phyloP scores from a whole-genome alignment of 176 grass and related monocot genomes.

The Thalia dealbata region DNA sequence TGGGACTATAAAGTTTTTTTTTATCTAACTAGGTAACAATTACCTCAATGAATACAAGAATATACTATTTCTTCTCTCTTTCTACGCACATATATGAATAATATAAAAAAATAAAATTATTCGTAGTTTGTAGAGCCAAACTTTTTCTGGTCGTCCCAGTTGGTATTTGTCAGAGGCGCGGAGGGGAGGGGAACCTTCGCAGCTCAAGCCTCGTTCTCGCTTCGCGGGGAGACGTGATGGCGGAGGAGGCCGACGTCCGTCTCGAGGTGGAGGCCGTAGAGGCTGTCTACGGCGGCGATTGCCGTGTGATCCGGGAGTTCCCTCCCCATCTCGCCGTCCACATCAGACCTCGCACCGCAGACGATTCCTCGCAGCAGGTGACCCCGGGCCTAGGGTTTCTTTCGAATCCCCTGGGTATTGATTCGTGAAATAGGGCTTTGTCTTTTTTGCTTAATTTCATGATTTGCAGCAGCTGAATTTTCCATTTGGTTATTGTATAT shows the following conservation, averaged over 20 bases:
- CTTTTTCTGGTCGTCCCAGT: too few species aligned
- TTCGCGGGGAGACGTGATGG: conserved; percentile 18
- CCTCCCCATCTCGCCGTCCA: conserved; percentile 73
- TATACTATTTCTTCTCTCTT: too few species aligned
- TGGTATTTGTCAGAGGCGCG: too few species aligned
- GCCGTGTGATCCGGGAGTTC: conserved; percentile 44
- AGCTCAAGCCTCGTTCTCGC: not conserved
- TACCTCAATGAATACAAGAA: too few species aligned
- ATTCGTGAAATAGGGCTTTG: too few species aligned
- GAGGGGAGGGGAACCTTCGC: too few species aligned
- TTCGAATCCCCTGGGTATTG: not conserved
- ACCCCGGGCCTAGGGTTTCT: not conserved
- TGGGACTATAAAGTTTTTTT: too few species aligned
- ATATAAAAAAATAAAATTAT: too few species aligned
- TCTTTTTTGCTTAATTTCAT: not conserved
- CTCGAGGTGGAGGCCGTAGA: conserved; percentile 66
- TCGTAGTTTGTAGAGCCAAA: too few species aligned
- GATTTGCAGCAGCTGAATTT: too few species aligned
- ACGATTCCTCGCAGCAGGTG: conserved; percentile 87
- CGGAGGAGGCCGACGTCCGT: conserved; percentile 57
- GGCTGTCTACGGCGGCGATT: conserved; percentile 68
- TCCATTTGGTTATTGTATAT: not conserved
- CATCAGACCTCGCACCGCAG: conserved; percentile 63
- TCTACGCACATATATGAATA: too few species aligned
- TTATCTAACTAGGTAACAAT: too few species aligned